Conservation (phyloP, 768 basidiomycete species). For the Pisolithus sp. region DNA sequence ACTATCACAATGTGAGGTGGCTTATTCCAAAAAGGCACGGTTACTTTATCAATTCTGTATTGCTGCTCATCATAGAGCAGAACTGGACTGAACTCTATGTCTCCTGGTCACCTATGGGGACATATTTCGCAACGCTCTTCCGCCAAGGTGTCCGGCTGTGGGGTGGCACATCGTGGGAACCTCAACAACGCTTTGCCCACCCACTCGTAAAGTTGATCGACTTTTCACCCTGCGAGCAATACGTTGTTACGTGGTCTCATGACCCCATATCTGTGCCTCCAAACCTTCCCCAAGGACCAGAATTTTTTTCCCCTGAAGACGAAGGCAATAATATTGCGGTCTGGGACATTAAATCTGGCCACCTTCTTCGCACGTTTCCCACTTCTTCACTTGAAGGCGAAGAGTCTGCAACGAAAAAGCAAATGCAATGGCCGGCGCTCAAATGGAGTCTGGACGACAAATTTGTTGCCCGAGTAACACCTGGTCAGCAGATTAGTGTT, state of each 20-base stretch:
- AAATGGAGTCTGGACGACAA: constrained; percentile 99
- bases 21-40: constrained; percentile 67
- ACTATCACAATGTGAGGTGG: constrained; percentile 77
- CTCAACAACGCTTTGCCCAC: constrained; percentile 88
- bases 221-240: constrained; percentile 95
- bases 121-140: constrained; percentile 90
- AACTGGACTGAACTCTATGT: constrained; percentile 97
- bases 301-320: constrained; percentile 87
- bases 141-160: constrained; percentile 93
- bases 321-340: constrained; percentile 95
- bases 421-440: constrained; percentile 89
- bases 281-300: constrained; percentile 72
- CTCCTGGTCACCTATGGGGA: constrained; percentile 94
- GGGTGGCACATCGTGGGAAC: constrained; percentile 89
- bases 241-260: constrained; percentile 96
- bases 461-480: constrained; percentile 83
- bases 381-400: constrained; percentile 58
- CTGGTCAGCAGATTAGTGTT: constrained; percentile 91
- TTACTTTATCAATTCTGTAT: background rate
- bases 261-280: constrained; percentile 86
- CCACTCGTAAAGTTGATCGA: constrained; percentile 93
- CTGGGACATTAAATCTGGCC: constrained; percentile 96
- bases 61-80: constrained; percentile 32
- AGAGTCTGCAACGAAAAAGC: constrained; percentile 56
- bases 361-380: constrained; percentile 87